phyloP scores from a whole-genome alignment of 192 early-diverging fungal species.

The Neocallimastix lanati region DNA sequence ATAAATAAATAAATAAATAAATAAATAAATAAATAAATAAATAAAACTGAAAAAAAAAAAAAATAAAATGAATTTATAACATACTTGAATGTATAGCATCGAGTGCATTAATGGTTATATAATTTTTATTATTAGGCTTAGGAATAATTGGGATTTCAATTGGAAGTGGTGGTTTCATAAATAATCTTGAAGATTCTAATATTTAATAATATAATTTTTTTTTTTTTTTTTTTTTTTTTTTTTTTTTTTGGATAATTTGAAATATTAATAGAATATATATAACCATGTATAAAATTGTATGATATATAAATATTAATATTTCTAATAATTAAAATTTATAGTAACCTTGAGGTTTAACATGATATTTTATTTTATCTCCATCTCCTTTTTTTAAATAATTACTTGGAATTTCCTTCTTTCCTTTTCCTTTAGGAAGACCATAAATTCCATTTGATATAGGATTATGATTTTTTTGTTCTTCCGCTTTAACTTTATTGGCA shows the following conservation, averaged over 20 bases:
- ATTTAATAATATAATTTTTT: too few relatives aligned
- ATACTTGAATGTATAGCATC: background rate
- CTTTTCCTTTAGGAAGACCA: background rate
- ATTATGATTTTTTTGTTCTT: background rate
- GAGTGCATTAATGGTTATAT: background rate
- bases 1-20: too few relatives aligned
- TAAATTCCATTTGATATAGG: background rate
- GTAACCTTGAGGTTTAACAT: background rate
- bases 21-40: too few relatives aligned
- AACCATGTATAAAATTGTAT: too few relatives aligned
- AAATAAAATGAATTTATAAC: too few relatives aligned
- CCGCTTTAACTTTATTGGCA: background rate
- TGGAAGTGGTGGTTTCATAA: background rate
- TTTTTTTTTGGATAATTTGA: too few relatives aligned
- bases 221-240: too few relatives aligned
- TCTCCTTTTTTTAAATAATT: background rate
- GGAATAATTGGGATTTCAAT: background rate
- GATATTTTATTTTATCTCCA: background rate
- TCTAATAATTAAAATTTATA: too few relatives aligned
- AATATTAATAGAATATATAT: too few relatives aligned
- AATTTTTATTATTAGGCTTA: background rate
- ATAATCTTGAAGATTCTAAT: background rate
- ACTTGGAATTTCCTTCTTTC: background rate
- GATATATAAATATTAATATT: too few relatives aligned
- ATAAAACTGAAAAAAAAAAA: too few relatives aligned